Evolutionary conservation across 768 basidiomycete species (phyloP).

Genomic region (Amanita muscaria): DNA sequence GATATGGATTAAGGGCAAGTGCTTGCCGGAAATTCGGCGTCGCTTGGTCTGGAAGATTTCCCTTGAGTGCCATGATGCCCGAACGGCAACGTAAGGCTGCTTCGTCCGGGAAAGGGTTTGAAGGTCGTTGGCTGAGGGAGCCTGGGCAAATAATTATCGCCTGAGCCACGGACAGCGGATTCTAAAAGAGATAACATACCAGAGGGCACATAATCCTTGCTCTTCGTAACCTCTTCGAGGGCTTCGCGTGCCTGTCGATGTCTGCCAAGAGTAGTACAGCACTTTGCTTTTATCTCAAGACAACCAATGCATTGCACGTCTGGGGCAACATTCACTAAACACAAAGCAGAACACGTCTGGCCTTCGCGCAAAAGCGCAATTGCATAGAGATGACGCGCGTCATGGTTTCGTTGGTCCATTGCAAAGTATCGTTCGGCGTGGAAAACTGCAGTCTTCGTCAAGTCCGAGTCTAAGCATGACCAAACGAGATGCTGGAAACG

Average conservation of each 20-base stretch:
- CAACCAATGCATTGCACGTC: slow-evolving; percentile 66
- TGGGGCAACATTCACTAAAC: slow-evolving; percentile 54
- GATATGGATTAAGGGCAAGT: slow-evolving; percentile 61
- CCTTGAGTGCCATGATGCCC: slow-evolving; percentile 69
- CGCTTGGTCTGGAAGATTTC: slow-evolving; percentile 72
- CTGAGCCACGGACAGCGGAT: slow-evolving; percentile 5
- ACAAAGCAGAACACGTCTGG: slow-evolving; percentile 67
- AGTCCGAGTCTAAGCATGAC: slow-evolving; percentile 77
- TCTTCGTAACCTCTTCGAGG: slow-evolving; percentile 51
- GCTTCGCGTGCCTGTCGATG: slow-evolving; percentile 72
- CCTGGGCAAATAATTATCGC: slow-evolving; percentile 40
- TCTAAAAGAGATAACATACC: slow-evolving; percentile 35
- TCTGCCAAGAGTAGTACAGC: slow-evolving; percentile 62
- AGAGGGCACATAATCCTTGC: slow-evolving; percentile 42
- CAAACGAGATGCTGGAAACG: slow-evolving; percentile 70
- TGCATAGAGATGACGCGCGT: slow-evolving; percentile 81
- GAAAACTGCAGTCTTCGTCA: slow-evolving; percentile 75
- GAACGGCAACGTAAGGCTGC: slow-evolving; percentile 70
- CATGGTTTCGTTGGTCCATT: slow-evolving; percentile 63
- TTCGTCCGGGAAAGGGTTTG: slow-evolving; percentile 59
- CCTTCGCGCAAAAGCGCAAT: slow-evolving; percentile 60
- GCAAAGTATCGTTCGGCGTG: slow-evolving; percentile 81
- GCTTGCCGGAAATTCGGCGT: slow-evolving; percentile 61
- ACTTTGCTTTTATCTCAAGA: slow-evolving; percentile 69
- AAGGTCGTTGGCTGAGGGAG: slow-evolving; percentile 30